A percentile compares a stretch with the other conserved stretches of the same genome.
phyloP scores from a whole-genome alignment of 805 yeast species.

The Groenewaldozyma tartarivorans region DNA sequence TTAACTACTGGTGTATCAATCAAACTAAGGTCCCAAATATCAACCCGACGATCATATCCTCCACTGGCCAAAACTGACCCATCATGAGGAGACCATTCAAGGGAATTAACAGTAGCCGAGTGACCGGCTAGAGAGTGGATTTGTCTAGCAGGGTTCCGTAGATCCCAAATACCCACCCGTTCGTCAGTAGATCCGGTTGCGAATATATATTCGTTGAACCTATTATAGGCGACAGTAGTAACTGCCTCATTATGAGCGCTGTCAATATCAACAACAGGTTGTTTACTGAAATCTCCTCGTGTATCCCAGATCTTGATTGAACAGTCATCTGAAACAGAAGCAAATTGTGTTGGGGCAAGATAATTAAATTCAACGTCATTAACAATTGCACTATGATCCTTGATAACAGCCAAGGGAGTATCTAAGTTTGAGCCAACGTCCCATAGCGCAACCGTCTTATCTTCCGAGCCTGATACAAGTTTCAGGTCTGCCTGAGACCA shows the following conservation, averaged over 20 bases:
- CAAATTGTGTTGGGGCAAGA: slow-evolving; percentile 40
- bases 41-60: slow-evolving; percentile 58
- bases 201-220: slow-evolving; percentile 39
- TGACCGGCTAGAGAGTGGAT: slow-evolving; percentile 63
- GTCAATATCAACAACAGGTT: slow-evolving; percentile 26
- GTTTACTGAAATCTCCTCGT: slow-evolving; percentile 29
- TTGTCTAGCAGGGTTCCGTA: slow-evolving; percentile 51
- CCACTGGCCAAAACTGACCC: slow-evolving; percentile 49
- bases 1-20: slow-evolving; percentile 42
- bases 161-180: slow-evolving; percentile 61
- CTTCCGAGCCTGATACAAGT: slow-evolving; percentile 63
- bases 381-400: slow-evolving; percentile 46
- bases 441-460: slow-evolving; percentile 68
- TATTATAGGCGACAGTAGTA: slow-evolving; percentile 60
- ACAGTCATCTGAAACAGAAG: slow-evolving; percentile 63
- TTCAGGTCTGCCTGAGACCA: slow-evolving; percentile 43
- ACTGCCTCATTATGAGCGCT: slow-evolving; percentile 30
- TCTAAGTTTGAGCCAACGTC: slow-evolving; percentile 31
- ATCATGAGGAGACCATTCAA: slow-evolving; percentile 44
- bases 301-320: slow-evolving; percentile 54
- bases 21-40: slow-evolving; percentile 64
- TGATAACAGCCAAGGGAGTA: slow-evolving; percentile 30
- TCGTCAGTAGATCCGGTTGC: slow-evolving; percentile 77
- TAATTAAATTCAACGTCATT: slow-evolving; percentile 59
- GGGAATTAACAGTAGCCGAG: slow-evolving; percentile 43